These are phyloP conservation scores for Ophiostoma tasmaniense DNA, from an alignment of 2,329 filamentous ascomycete species.

Conservation along the genomic window DNA sequence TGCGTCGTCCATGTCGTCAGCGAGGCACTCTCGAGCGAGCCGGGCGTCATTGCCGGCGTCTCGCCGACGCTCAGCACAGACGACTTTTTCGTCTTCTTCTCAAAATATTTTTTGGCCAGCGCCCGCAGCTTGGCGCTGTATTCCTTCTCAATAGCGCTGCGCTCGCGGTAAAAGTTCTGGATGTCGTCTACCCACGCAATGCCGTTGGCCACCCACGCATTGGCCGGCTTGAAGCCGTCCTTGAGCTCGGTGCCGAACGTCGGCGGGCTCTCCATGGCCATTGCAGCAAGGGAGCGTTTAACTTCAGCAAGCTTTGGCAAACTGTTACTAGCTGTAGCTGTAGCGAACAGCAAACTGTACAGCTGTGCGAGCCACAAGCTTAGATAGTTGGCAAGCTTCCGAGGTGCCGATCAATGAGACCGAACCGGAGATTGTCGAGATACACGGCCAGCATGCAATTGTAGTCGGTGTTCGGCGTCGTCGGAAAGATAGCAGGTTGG, in stretches of 20 bases:
- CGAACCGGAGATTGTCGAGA: not conserved
- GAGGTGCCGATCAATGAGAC: not conserved
- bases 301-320: too few relatives aligned
- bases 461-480: not conserved
- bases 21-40: constrained; percentile 91
- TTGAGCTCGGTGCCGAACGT: constrained; percentile 92
- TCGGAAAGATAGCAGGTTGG: not conserved
- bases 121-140: constrained; percentile 81
- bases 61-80: constrained; percentile 81
- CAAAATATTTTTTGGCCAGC: constrained; percentile 91
- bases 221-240: constrained; percentile 96
- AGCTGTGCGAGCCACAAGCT: too few relatives aligned
- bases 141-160: constrained; percentile 91
- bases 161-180: constrained; percentile 93
- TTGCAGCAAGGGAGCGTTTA: too few relatives aligned
- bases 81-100: constrained; percentile 84
- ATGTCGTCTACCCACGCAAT: constrained; percentile 96
- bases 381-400: not conserved
- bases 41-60: constrained; percentile 83
- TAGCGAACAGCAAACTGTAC: too few relatives aligned
- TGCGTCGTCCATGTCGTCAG: constrained; percentile 96
- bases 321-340: too few relatives aligned
- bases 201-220: constrained; percentile 80
- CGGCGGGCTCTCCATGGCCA: constrained; percentile 71
- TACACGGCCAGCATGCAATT: constrained; percentile 8